A percentile compares a stretch with the other conserved stretches of the same genome.
Evolutionary conservation across 202 grass and related monocot genomes (phyloP).

Genomic region (Saccharum hybrid): DNA sequence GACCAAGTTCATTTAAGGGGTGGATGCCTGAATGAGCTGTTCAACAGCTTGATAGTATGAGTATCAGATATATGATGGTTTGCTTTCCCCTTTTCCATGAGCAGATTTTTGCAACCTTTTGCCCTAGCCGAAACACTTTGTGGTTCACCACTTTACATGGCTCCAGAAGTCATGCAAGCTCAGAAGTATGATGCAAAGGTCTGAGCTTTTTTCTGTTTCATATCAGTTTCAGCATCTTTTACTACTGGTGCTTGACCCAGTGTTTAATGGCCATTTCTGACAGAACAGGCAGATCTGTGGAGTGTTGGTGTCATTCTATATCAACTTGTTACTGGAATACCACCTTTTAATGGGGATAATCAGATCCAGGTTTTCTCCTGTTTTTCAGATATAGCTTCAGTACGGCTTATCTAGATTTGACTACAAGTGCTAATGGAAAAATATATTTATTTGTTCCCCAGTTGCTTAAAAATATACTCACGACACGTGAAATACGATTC

Average conservation of each 20-base stretch:
- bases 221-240: constrained; percentile 27
- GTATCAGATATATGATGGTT: constrained; percentile 23
- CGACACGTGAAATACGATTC: constrained; percentile 65
- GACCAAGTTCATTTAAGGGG: constrained; percentile 40
- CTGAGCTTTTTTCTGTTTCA: constrained; percentile 14
- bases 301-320: constrained; percentile 95
- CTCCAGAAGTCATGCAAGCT: constrained; percentile 91
- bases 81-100: constrained; percentile 21
- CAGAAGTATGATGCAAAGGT: constrained; percentile 99
- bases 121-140: constrained; percentile 86
- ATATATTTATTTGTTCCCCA: constrained; percentile 45
- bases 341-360: constrained; percentile 87
- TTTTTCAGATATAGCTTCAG: constrained; percentile 35
- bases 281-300: constrained; percentile 98
- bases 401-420: constrained; percentile 6
- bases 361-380: constrained; percentile 77
- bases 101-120: constrained; percentile 68
- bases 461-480: constrained; percentile 86
- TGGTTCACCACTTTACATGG: constrained; percentile 96
- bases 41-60: neutral
- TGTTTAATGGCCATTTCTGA: constrained; percentile 44
- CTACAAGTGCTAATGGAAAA: constrained; percentile 34
- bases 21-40: constrained; percentile 10
- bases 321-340: constrained; percentile 92
- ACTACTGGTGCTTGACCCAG: constrained; percentile 32